Conservation (phyloP, 768 basidiomycete species). For the Ramaria rubella region DNA sequence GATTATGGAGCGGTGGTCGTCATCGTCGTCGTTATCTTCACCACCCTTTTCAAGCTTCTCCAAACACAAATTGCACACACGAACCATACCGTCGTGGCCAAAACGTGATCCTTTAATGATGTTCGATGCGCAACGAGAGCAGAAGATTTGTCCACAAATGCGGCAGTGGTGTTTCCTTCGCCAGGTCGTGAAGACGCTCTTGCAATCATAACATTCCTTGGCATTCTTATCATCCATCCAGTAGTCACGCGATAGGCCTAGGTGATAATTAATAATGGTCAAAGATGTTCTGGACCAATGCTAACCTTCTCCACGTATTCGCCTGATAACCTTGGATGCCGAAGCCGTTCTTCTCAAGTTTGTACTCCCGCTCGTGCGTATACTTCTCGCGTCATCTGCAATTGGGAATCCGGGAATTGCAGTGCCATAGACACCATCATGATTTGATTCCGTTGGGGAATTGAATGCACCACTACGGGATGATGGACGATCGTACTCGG, state of each 20-base stretch:
- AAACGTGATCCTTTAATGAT: slow-evolving; percentile 92
- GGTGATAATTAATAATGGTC: not conserved
- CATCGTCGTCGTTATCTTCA: slow-evolving; percentile 80
- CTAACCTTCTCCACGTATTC: slow-evolving; percentile 84
- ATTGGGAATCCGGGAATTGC: slow-evolving; percentile 91
- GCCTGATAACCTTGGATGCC: slow-evolving; percentile 85
- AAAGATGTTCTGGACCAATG: not conserved
- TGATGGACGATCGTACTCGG: slow-evolving; percentile 56
- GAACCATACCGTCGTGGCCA: slow-evolving; percentile 90
- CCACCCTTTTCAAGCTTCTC: slow-evolving; percentile 84
- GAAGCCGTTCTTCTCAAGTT: slow-evolving; percentile 72
- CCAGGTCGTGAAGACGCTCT: slow-evolving; percentile 91
- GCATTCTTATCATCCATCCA: slow-evolving; percentile 99
- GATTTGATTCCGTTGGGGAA: slow-evolving; percentile 48
- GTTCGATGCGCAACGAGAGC: slow-evolving; percentile 93
- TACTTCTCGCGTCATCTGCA: slow-evolving; percentile 82
- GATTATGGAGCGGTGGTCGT: slow-evolving; percentile 73
- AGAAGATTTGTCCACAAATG: slow-evolving; percentile 98
- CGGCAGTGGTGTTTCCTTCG: slow-evolving; percentile 95
- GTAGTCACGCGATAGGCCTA: slow-evolving; percentile 87
- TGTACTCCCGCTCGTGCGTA: slow-evolving; percentile 53
- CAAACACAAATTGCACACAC: slow-evolving; percentile 94
- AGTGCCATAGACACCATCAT: slow-evolving; percentile 52
- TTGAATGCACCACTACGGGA: slow-evolving; percentile 44
- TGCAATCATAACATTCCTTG: slow-evolving; percentile 95